Evolutionary conservation across 2,329 filamentous ascomycete species (phyloP).

Genomic region (Aspergillus niger): DNA sequence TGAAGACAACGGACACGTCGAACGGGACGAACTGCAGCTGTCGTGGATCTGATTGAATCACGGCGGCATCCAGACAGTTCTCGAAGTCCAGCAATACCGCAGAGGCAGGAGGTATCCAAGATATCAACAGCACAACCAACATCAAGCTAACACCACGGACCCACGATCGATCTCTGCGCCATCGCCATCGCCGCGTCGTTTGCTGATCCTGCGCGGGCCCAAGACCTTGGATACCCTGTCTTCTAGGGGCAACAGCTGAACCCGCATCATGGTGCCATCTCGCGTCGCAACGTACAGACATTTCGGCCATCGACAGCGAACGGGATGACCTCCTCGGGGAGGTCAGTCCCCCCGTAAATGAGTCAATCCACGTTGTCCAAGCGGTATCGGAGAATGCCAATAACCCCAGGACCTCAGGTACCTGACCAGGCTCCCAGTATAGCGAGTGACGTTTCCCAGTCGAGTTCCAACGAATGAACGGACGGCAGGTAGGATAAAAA

Average conservation of each 20-base stretch:
- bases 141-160: slow-evolving; percentile 20
- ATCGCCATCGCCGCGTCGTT: slow-evolving; percentile 25
- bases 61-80: slow-evolving; percentile 72
- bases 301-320: slow-evolving; percentile 32
- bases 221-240: slow-evolving; percentile 11
- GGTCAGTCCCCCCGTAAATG: slow-evolving; percentile 42
- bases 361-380: slow-evolving; percentile 42
- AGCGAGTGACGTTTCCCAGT: slow-evolving; percentile 1
- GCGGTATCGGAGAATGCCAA: slow-evolving; percentile 15
- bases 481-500: not conserved
- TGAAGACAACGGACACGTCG: slow-evolving; percentile 73
- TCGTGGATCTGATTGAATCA: slow-evolving; percentile 60
- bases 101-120: slow-evolving; percentile 44
- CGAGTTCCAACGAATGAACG: slow-evolving; percentile 1
- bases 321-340: slow-evolving; percentile 45
- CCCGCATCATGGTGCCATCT: slow-evolving; percentile 20
- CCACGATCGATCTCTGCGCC: slow-evolving; percentile 9
- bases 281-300: slow-evolving; percentile 33
- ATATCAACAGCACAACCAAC: slow-evolving; percentile 26
- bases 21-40: slow-evolving; percentile 79
- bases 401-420: slow-evolving; percentile 8
- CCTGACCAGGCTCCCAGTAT: slow-evolving; percentile 14
- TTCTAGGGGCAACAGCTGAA: slow-evolving; percentile 13
- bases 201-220: slow-evolving; percentile 19
- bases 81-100: slow-evolving; percentile 75